These are phyloP conservation scores for Hypoxylon lenormandii DNA, from an alignment of 495 filamentous ascomycete genomes.

Conservation along the genomic window DNA sequence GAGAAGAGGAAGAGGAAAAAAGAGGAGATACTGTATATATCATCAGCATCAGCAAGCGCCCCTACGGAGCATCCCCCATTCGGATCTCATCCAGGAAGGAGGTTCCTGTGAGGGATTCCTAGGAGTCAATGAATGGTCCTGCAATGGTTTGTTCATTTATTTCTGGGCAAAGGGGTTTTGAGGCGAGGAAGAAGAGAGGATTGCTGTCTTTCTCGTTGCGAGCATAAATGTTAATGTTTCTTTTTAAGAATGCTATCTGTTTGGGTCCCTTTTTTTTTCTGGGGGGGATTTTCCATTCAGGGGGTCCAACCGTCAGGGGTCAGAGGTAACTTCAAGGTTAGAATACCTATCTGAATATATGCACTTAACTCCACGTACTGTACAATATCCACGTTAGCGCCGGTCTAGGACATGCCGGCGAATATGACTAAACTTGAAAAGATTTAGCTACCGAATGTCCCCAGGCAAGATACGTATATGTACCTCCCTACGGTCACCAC, in stretches of 20 bases:
- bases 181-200: constrained; percentile 19
- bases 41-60: constrained; percentile 36
- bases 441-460: background rate
- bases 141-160: constrained; percentile 40
- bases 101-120: constrained; percentile 36
- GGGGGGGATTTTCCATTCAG: constrained; percentile 41
- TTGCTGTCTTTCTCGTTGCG: constrained; percentile 9
- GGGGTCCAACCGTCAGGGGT: constrained; percentile 33
- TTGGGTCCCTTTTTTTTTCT: constrained; percentile 27
- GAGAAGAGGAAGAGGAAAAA: background rate
- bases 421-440: background rate
- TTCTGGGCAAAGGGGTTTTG: background rate
- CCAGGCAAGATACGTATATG: background rate
- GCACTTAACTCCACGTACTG: constrained; percentile 5
- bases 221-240: constrained; percentile 17
- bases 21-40: constrained; percentile 34
- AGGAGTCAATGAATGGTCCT: constrained; percentile 10
- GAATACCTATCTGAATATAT: background rate
- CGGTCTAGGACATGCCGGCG: constrained; percentile 1
- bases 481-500: no score
- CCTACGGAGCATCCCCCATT: constrained; percentile 45
- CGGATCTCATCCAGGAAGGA: constrained; percentile 48
- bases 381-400: constrained; percentile 23
- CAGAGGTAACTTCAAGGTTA: constrained; percentile 13
- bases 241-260: constrained; percentile 27